Percentiles rank a stretch among this genome's conserved stretches.
phyloP scores from a whole-genome alignment of 768 basidiomycete species.

The Rhizopogon salebrosus region DNA sequence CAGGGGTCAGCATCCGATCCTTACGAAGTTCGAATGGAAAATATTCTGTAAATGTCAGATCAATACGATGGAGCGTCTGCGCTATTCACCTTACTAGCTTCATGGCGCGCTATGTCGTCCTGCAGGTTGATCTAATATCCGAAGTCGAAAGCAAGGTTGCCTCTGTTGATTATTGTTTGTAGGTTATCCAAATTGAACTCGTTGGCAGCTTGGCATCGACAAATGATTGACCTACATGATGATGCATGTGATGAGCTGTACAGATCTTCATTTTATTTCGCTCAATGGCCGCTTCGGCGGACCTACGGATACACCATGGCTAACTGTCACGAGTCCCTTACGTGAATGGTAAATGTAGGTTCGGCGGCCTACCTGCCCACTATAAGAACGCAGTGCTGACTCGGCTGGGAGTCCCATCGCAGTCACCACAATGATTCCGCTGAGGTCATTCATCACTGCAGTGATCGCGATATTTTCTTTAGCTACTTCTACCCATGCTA shows the following conservation, averaged over 20 bases:
- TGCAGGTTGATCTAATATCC: not conserved
- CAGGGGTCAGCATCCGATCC: conserved; percentile 15
- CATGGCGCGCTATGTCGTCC: conserved; percentile 41
- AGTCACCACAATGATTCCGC: conserved; percentile 8
- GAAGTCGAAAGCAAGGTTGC: not conserved
- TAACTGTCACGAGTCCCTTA: not conserved
- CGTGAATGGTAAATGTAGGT: not conserved
- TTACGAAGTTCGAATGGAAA: conserved; percentile 5
- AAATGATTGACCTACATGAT: no score
- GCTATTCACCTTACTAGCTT: conserved; percentile 73
- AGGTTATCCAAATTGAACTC: conserved; percentile 4
- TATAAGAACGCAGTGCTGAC: conserved; percentile 10
- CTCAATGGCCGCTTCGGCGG: not conserved
- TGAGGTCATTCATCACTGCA: conserved; percentile 1
- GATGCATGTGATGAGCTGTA: not conserved
- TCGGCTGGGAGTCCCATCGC: not conserved
- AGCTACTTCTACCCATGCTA: conserved; percentile 11
- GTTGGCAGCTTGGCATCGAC: not conserved
- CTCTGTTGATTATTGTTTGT: conserved; percentile 1
- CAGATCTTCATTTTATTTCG: no score
- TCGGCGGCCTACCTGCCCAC: conserved; percentile 3
- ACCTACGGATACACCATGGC: no score
- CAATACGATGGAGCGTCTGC: conserved; percentile 2
- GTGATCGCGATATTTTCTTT: conserved; percentile 9
- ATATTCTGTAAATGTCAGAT: conserved; percentile 1